Evolutionary conservation across 1,284 basidiomycete species (phyloP).

Genomic region (Kwoniella shivajii): DNA sequence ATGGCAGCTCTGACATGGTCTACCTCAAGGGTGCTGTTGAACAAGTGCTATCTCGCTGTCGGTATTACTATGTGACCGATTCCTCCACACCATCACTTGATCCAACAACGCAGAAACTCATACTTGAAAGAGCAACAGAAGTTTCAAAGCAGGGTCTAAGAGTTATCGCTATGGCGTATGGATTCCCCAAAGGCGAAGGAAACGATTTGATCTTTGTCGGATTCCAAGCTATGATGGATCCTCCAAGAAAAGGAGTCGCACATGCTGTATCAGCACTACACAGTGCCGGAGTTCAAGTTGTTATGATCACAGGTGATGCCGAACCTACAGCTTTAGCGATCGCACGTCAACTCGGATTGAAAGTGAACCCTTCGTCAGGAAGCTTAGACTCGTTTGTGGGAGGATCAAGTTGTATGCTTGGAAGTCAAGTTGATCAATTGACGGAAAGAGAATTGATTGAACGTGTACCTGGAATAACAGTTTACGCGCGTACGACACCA

Average conservation of each 20-base stretch:
- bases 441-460: constrained; percentile 78
- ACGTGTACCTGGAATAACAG: constrained; percentile 74
- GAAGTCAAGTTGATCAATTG: constrained; percentile 82
- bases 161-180: constrained; percentile 88
- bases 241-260: constrained; percentile 88
- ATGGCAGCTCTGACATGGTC: constrained; percentile 66
- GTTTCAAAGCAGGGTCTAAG: constrained; percentile 77
- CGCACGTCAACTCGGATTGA: constrained; percentile 83
- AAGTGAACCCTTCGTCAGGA: constrained; percentile 34
- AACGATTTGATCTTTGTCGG: constrained; percentile 77
- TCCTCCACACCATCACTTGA: constrained; percentile 78
- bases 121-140: constrained; percentile 69
- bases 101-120: constrained; percentile 64
- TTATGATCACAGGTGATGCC: constrained; percentile 98
- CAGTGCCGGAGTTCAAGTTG: constrained; percentile 84
- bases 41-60: constrained; percentile 78
- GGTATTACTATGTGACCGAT: constrained; percentile 83
- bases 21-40: constrained; percentile 95
- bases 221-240: constrained; percentile 94
- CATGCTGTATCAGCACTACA: constrained; percentile 81
- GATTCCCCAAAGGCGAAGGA: constrained; percentile 61
- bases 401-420: constrained; percentile 68
- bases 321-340: constrained; percentile 89
- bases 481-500: constrained; percentile 94
- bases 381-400: constrained; percentile 1